A percentile compares a stretch with the other conserved stretches of the same genome.
Conservation (phyloP, 805 yeast species). For the Millerozyma miso region DNA sequence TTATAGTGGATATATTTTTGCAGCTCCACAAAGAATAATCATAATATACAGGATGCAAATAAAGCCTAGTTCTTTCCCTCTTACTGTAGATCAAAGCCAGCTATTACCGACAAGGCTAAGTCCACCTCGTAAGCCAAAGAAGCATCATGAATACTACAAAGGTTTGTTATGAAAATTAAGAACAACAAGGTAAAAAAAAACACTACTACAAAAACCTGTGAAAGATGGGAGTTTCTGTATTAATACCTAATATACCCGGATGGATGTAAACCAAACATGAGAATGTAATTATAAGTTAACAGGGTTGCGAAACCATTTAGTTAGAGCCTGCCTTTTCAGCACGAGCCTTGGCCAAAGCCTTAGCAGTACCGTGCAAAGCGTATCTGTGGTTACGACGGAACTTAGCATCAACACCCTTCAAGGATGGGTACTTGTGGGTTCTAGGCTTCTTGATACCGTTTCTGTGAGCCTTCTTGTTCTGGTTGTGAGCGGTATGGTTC, state of each 20-base stretch:
- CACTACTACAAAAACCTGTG: no score
- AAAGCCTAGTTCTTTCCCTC: no score
- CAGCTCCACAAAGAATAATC: background rate
- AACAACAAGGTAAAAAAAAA: no score
- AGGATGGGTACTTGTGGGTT: constrained; percentile 96
- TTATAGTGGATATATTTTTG: background rate
- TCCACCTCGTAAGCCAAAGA: no score
- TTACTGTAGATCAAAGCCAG: no score
- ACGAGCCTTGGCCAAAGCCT: constrained; percentile 82
- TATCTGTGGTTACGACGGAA: constrained; percentile 99
- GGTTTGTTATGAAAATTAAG: no score
- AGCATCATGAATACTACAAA: no score
- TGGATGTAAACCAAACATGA: constrained; percentile 10
- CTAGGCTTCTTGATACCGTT: constrained; percentile 99
- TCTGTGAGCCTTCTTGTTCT: constrained; percentile 99
- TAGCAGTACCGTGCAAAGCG: constrained; percentile 97
- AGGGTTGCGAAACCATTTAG: constrained; percentile 16
- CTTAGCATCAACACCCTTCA: constrained; percentile 98
- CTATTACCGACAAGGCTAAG: no score
- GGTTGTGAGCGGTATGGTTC: constrained; percentile 99
- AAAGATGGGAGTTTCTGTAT: constrained; percentile 7
- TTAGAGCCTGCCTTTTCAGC: constrained; percentile 43
- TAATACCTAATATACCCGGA: constrained; percentile 13
- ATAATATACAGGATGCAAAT: background rate
- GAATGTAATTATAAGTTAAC: constrained; percentile 13